Evolutionary conservation across 2,329 filamentous ascomycete species (phyloP).

Genomic region (Zalaria sp.): DNA sequence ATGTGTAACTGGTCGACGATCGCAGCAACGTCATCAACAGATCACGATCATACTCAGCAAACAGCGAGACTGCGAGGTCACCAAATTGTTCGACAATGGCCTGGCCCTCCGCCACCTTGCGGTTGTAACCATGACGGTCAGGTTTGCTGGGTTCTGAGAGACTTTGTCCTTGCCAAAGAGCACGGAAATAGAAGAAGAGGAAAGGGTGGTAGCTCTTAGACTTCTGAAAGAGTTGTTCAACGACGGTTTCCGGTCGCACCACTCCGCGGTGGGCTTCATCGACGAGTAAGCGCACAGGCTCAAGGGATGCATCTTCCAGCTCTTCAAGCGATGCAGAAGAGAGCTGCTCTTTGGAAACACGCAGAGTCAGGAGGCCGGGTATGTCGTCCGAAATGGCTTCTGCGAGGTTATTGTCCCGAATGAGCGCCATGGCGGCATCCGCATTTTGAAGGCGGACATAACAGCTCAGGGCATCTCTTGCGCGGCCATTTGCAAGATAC

Average conservation of each 20-base stretch:
- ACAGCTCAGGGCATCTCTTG: slow-evolving; percentile 71
- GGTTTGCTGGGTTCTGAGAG: slow-evolving; percentile 25
- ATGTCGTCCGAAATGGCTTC: slow-evolving; percentile 85
- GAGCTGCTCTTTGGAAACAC: slow-evolving; percentile 61
- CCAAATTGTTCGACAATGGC: slow-evolving; percentile 69
- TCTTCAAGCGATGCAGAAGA: slow-evolving; percentile 52
- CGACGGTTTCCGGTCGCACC: slow-evolving; percentile 62
- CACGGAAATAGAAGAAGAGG: slow-evolving; percentile 81
- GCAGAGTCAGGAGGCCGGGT: slow-evolving; percentile 70
- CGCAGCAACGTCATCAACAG: slow-evolving; percentile 81
- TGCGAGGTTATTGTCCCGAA: slow-evolving; percentile 78
- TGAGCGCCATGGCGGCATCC: slow-evolving; percentile 73
- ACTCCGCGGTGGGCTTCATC: slow-evolving; percentile 85
- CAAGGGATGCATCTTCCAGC: slow-evolving; percentile 64
- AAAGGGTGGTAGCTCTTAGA: slow-evolving; percentile 50
- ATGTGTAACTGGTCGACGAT: slow-evolving; percentile 68
- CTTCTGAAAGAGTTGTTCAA: slow-evolving; percentile 58
- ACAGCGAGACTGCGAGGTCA: slow-evolving; percentile 73
- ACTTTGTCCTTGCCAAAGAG: slow-evolving; percentile 67
- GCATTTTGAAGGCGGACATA: slow-evolving; percentile 88
- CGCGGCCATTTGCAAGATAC: slow-evolving; percentile 66
- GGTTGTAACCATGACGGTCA: slow-evolving; percentile 13
- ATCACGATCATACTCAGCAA: slow-evolving; percentile 66
- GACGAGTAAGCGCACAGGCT: slow-evolving; percentile 75
- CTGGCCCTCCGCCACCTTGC: slow-evolving; percentile 38